phyloP scores from a whole-genome alignment of 768 basidiomycete genomes.

The Chalciporus piperatus region DNA sequence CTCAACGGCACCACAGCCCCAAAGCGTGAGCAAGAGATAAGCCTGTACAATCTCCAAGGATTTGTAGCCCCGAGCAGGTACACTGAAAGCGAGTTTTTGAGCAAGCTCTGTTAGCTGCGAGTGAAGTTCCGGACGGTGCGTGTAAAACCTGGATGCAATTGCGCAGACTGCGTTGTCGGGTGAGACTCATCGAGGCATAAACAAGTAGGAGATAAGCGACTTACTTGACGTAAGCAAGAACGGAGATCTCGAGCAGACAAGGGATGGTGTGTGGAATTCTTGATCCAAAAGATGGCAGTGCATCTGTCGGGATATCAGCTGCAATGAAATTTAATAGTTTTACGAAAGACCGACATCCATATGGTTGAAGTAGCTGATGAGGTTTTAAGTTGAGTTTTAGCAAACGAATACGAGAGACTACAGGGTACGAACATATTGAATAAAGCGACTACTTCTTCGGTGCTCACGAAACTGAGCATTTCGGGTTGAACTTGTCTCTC shows the following conservation, averaged over 20 bases:
- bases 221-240: slow-evolving; percentile 91
- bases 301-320: slow-evolving; percentile 43
- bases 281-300: slow-evolving; percentile 81
- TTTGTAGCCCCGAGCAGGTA: slow-evolving; percentile 85
- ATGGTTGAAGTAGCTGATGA: slow-evolving; percentile 66
- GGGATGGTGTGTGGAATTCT: slow-evolving; percentile 89
- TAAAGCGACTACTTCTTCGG: slow-evolving; percentile 86
- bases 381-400: slow-evolving; percentile 3
- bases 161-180: slow-evolving; percentile 71
- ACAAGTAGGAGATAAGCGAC: slow-evolving; percentile 27
- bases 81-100: slow-evolving; percentile 83
- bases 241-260: slow-evolving; percentile 92
- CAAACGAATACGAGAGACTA: background rate
- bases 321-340: background rate
- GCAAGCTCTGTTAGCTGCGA: slow-evolving; percentile 75
- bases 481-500: slow-evolving; percentile 91
- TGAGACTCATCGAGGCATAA: slow-evolving; percentile 1
- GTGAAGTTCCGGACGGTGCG: slow-evolving; percentile 78
- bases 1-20: slow-evolving; percentile 94
- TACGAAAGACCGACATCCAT: slow-evolving; percentile 54
- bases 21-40: slow-evolving; percentile 82
- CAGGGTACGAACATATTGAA: slow-evolving; percentile 77
- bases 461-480: slow-evolving; percentile 83
- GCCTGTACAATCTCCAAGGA: slow-evolving; percentile 95
- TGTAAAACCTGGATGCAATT: slow-evolving; percentile 90